Base-by-base conservation (phyloP, 1,284 basidiomycete genomes). In the Microbotryomycetes sp. region DNA sequence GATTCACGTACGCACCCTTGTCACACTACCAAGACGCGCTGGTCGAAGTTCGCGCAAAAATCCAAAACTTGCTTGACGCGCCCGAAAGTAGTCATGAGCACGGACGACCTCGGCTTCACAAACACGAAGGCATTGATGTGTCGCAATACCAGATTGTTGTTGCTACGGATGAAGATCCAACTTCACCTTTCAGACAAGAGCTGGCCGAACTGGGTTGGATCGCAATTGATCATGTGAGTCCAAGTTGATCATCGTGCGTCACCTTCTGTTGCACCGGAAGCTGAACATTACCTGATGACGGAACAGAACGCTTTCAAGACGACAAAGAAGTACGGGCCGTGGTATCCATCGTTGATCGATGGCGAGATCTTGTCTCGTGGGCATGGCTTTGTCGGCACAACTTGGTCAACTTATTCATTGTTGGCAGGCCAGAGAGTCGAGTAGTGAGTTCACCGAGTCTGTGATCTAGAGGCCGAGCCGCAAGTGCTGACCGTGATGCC, bases 311-410 rank as follows among this genome's bases (percentile, higher is more conserved):
- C 19, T 9, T 42, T 42, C 36, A 9, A 19, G 12, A 42, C 36
- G 36, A 42, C 36, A 19, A 42, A 42, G 19, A 9, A 19, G 36
- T 42, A 42, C 19, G 36, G 36, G 36, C 36, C 19, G 36, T 42
- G 36, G 36, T 42, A 12, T 42, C 36, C 36, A 42, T 42, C 36
- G 36, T 28, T 52, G 50, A 25, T 52, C 50, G 50, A 52, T 29
- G 25, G n/a, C n/a, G 50, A 25, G 26, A 25, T 52, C 25, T 4
- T 52, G 6, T 25, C 50, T 29, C 50, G 50, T n/a, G 50, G 50
- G 4, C 50, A 52, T n/a, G 30, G 50, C n/a, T 52, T 52, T 29
- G 50, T 52, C 7, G 50, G 50, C 50, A 52, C 50, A n/a, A n/a
- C 50, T n/a, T 28, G n/a, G 23, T 52, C 50, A 15, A 52, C 50